phyloP scores from a whole-genome alignment of 1,284 basidiomycete genomes.

The Taiwanofungus camphoratus region DNA sequence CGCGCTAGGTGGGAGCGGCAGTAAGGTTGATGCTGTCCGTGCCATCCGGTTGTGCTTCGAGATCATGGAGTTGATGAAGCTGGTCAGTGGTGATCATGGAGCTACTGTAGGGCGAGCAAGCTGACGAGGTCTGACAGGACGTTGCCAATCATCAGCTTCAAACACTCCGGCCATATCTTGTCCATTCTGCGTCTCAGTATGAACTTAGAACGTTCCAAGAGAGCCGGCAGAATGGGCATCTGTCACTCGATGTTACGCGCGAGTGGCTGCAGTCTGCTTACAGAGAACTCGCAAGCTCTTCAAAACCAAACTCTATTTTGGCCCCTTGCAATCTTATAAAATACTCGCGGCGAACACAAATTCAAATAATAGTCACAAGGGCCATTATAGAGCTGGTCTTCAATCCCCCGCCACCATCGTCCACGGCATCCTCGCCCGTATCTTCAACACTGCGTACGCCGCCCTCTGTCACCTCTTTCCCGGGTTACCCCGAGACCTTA shows the following conservation, averaged over 20 bases:
- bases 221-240: slow-evolving; percentile 38
- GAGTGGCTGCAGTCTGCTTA: slow-evolving; percentile 54
- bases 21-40: slow-evolving; percentile 60
- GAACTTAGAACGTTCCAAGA: slow-evolving; percentile 77
- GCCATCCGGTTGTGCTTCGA: slow-evolving; percentile 86
- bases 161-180: slow-evolving; percentile 79
- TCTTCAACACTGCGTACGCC: slow-evolving; percentile 41
- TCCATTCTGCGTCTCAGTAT: slow-evolving; percentile 76
- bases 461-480: slow-evolving; percentile 26
- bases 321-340: slow-evolving; percentile 30
- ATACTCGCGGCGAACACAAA: slow-evolving; percentile 17
- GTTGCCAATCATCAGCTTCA: slow-evolving; percentile 94
- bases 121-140: slow-evolving; percentile 69
- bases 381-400: slow-evolving; percentile 27
- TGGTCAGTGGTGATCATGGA: slow-evolving; percentile 51
- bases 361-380: slow-evolving; percentile 24
- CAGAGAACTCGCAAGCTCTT: slow-evolving; percentile 29
- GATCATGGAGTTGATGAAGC: slow-evolving; percentile 91
- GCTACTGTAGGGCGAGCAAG: not conserved
- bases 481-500: slow-evolving; percentile 73
- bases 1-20: slow-evolving; percentile 44
- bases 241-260: slow-evolving; percentile 51
- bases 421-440: slow-evolving; percentile 58
- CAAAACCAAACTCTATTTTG: slow-evolving; percentile 33
- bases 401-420: slow-evolving; percentile 30